Base-by-base conservation (phyloP, 1,284 basidiomycete species). In the Moesziomyces antarcticus region DNA sequence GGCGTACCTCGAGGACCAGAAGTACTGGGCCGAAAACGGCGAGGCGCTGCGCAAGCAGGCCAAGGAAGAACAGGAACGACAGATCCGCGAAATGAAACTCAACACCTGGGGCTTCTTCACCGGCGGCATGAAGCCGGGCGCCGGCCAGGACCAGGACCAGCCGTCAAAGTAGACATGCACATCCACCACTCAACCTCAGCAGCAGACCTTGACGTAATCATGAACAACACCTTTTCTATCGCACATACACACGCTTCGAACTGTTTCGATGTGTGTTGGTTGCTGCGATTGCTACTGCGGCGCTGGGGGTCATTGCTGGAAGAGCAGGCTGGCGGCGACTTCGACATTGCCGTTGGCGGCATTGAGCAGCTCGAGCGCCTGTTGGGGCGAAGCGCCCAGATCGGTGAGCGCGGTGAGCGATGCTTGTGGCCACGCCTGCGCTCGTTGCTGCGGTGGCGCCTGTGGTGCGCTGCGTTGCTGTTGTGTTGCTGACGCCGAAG, bases 341-440 rank as follows among this genome's bases (percentile, higher is more conserved):
- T 97, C 93, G 7, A 94, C 86, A 79, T 96, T 93, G 1, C 95
- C 95, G 2, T 89, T 90, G 1, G 92, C 88, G 6, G 92, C 92
- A 21, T 91, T 89, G 56, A 98, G 86, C 22, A 91, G 87, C 54
- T 88, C 88, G 16, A 93, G 89, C 0, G 95, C 95, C 30, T 91
- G 86, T 50, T 92, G 90, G 59, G 90, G 87, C 18, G 89, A 86
- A 3, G 89, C 92, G 2, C 95, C 95, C 8, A 80, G 61, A 49
- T 77, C 74, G 1, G 96, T 88, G 11, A 97, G 56, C 13, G 71
- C 66, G 50, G 64, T 56, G 51, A 83, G 83, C 30, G 73, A 80
- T 40, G 73, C 76, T 14, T 65, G 64, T 18, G 82, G 67, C 59
- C 66, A 83, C 57, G 64, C 53, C 79, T 81, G 47, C 67, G 84